Evolutionary conservation across 352 stramenopile species (phyloP).

Genomic region (Phytophthora sojae): DNA sequence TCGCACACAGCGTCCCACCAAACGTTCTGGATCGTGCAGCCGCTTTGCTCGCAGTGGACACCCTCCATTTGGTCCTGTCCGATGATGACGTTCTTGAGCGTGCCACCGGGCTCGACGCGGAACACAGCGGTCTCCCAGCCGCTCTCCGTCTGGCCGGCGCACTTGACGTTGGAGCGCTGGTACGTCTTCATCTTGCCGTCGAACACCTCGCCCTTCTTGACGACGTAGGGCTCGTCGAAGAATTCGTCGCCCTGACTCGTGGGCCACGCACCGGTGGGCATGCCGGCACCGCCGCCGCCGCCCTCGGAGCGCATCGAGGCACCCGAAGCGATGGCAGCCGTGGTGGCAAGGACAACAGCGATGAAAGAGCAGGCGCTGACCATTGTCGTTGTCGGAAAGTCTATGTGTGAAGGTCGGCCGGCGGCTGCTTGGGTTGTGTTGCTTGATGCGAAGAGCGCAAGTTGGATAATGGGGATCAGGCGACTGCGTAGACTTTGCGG

Average conservation of each 20-base stretch:
- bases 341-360: slow-evolving; percentile 15
- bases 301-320: slow-evolving; percentile 31
- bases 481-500: neutral
- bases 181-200: slow-evolving; percentile 38
- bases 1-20: slow-evolving; percentile 47
- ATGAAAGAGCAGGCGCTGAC: slow-evolving; percentile 31
- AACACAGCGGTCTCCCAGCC: slow-evolving; percentile 44
- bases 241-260: slow-evolving; percentile 31
- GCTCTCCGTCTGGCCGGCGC: slow-evolving; percentile 46
- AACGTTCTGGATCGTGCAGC: slow-evolving; percentile 32
- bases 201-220: slow-evolving; percentile 44
- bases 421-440: slow-evolving; percentile 4
- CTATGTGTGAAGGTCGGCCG: neutral
- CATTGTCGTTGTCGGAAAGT: slow-evolving; percentile 17
- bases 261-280: slow-evolving; percentile 31
- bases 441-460: slow-evolving; percentile 17
- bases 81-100: slow-evolving; percentile 62
- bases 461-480: slow-evolving; percentile 19
- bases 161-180: slow-evolving; percentile 47
- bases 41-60: slow-evolving; percentile 33
- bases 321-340: slow-evolving; percentile 23
- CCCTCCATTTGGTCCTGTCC: slow-evolving; percentile 45
- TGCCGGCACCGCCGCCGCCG: slow-evolving; percentile 10
- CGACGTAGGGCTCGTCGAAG: slow-evolving; percentile 39
- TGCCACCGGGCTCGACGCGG: slow-evolving; percentile 47